Evolutionary conservation across 2,329 filamentous ascomycete genomes (phyloP).

Genomic region (Davidsoniella virescens): DNA sequence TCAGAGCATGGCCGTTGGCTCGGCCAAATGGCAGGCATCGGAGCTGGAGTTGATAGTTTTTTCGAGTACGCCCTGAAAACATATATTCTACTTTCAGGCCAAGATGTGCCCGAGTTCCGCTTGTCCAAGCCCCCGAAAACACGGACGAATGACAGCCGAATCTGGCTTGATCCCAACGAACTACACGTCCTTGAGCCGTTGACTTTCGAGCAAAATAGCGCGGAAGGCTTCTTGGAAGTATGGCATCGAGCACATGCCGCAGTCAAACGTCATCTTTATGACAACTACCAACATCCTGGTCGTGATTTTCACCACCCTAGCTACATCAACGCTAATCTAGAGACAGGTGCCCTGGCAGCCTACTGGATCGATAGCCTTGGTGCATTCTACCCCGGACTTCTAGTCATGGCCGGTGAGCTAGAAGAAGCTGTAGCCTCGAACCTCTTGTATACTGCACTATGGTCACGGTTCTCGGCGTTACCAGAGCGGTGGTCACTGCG

Average conservation of each 20-base stretch:
- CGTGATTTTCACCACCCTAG: conserved; percentile 61
- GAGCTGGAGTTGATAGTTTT: conserved; percentile 93
- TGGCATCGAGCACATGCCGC: conserved; percentile 79
- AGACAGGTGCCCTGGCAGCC: conserved; percentile 72
- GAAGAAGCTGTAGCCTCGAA: conserved; percentile 86
- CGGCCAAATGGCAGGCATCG: conserved; percentile 77
- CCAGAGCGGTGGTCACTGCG: conserved; percentile 87
- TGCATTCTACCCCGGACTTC: conserved; percentile 82
- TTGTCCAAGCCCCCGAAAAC: conserved; percentile 23
- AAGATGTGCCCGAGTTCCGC: conserved; percentile 36
- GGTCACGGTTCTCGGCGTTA: conserved; percentile 86
- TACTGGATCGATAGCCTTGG: conserved; percentile 95
- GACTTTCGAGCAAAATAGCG: conserved; percentile 47
- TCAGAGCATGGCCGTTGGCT: conserved; percentile 85
- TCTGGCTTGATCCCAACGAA: conserved; percentile 47
- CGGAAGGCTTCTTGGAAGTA: conserved; percentile 62
- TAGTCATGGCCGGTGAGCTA: conserved; percentile 73
- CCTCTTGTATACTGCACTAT: conserved; percentile 78
- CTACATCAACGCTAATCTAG: conserved; percentile 78
- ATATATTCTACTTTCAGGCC: conserved; percentile 73
- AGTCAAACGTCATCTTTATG: conserved; percentile 84
- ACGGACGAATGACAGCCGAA: conserved; percentile 21
- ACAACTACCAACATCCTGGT: conserved; percentile 25
- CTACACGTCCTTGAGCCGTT: conserved; percentile 37
- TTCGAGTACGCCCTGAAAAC: conserved; percentile 97